Evolutionary conservation across 2,329 filamentous ascomycete species (phyloP), one percentile per base, ranked within the genome.

Genomic region (Aspergillus fijiensis): DNA sequence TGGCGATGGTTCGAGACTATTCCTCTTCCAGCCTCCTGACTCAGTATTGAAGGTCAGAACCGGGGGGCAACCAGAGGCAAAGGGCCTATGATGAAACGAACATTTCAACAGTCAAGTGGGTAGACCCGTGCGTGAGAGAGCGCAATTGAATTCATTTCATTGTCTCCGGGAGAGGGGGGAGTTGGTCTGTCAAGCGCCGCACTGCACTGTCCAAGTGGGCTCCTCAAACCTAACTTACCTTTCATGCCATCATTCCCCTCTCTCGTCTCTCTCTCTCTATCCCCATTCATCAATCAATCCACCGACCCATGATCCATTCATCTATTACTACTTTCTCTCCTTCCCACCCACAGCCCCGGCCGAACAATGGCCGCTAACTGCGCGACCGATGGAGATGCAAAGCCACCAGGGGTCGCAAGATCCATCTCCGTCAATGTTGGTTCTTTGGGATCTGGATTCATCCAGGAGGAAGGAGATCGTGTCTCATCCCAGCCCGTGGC

Each of bases 1-100:
- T 55, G 53, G 53, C 53, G 23, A 55, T 35, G 53, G 59, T 57
- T 53, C 57, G 60, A 52, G 54, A 52, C 60, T 59, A 61, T 59
- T 49, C 60, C 55, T 33, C 31, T 57, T 57, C 29, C n/a, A 59
- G 60, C 49, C 60, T 55, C 49, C 57, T 54, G 60, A 57, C 39
- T 55, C 42, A n/a, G 39, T 19, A n/a, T 7, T 42, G 33, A 12
- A 5, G 33, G 14, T 35, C 33, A 35, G 33, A 35, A 3, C 33
- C 33, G 16, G 16, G 16, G 39, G 39, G 2, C 19, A 42, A 42
- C 14, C 14, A 42, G 6, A 42, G 16, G 10, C 9, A 42, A 42
- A 42, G 19, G 39, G 39, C 39, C 39, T 42, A 42, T 42, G 39
- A 42, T n/a, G 39, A 42, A 42, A 42, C 39, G 16, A 42, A 42